Percentiles rank a stretch among this genome's conserved stretches.
These are phyloP conservation scores for Diaporthe ilicicola DNA, from an alignment of 2,329 filamentous ascomycete genomes.

Conservation along the genomic window DNA sequence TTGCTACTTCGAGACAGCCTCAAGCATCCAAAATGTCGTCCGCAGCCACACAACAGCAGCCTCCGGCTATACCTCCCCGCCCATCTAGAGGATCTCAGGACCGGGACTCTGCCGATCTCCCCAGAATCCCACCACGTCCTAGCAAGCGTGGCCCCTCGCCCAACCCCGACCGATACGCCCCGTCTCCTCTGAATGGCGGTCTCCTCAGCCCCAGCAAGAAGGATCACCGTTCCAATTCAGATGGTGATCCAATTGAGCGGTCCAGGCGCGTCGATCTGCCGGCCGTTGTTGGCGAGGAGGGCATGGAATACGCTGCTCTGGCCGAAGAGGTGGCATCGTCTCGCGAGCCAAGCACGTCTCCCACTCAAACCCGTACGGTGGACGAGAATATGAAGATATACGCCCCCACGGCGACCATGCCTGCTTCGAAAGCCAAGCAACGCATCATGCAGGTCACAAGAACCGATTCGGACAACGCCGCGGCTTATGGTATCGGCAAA, in stretches of 20 bases:
- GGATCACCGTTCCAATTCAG: slow-evolving; percentile 44
- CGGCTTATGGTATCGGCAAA: slow-evolving; percentile 83
- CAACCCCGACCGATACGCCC: slow-evolving; percentile 79
- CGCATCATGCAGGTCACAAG: slow-evolving; percentile 85
- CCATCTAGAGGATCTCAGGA: slow-evolving; percentile 59
- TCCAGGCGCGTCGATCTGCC: slow-evolving; percentile 84
- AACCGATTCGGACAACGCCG: slow-evolving; percentile 88
- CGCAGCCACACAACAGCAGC: slow-evolving; percentile 54
- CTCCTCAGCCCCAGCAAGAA: slow-evolving; percentile 53
- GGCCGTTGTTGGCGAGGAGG: slow-evolving; percentile 82
- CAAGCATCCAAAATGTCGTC: slow-evolving; percentile 54
- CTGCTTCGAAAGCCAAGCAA: slow-evolving; percentile 81
- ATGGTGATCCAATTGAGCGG: slow-evolving; percentile 61
- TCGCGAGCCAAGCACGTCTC: slow-evolving; percentile 55
- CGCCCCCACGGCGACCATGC: slow-evolving; percentile 87
- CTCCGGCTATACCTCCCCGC: slow-evolving; percentile 65
- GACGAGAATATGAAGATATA: slow-evolving; percentile 85
- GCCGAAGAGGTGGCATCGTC: slow-evolving; percentile 55
- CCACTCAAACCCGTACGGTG: slow-evolving; percentile 80
- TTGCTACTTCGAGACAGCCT: neutral
- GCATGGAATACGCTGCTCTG: slow-evolving; percentile 80
- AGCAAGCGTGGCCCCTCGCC: slow-evolving; percentile 81
- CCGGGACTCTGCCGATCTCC: slow-evolving; percentile 55
- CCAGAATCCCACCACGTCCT: slow-evolving; percentile 83
- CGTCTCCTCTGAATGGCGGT: slow-evolving; percentile 83